Evolutionary conservation across 2,329 filamentous ascomycete genomes (phyloP).

Genomic region (Diaporthe ilicicola): DNA sequence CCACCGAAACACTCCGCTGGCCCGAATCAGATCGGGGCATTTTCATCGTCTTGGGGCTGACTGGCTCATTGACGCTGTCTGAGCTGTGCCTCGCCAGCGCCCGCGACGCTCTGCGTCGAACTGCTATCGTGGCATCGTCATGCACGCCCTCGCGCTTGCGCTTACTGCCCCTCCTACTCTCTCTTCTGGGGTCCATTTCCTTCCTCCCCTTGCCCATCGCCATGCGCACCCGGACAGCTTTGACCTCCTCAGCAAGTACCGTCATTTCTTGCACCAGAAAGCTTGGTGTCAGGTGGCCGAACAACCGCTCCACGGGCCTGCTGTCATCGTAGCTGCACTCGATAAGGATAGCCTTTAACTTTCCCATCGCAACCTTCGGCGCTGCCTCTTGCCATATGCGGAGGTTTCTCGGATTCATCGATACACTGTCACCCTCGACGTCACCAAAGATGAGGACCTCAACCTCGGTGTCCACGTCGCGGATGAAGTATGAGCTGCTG

Average conservation of each 20-base stretch:
- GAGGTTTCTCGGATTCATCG: constrained; percentile 81
- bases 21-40: constrained; percentile 35
- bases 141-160: constrained; percentile 66
- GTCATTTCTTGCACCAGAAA: constrained; percentile 84
- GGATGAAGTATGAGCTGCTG: constrained; percentile 93
- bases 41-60: constrained; percentile 60
- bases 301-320: constrained; percentile 79
- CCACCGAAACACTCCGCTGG: constrained; percentile 31
- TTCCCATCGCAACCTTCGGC: constrained; percentile 78
- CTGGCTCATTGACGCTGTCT: constrained; percentile 46
- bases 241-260: constrained; percentile 75
- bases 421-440: constrained; percentile 90
- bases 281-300: constrained; percentile 86
- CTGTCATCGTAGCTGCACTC: constrained; percentile 93
- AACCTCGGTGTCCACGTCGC: constrained; percentile 71
- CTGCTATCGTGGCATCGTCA: constrained; percentile 40
- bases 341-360: constrained; percentile 85
- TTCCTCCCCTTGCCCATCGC: constrained; percentile 31
- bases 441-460: constrained; percentile 96
- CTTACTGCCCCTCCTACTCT: constrained; percentile 59
- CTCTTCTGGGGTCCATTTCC: constrained; percentile 22
- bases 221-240: constrained; percentile 54
- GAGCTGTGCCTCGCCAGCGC: constrained; percentile 37
- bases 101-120: constrained; percentile 35
- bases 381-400: constrained; percentile 89